Percentiles rank a stretch among this genome's conserved stretches.
phyloP scores from a whole-genome alignment of 768 basidiomycete species.

The Lentinula guzmanii region DNA sequence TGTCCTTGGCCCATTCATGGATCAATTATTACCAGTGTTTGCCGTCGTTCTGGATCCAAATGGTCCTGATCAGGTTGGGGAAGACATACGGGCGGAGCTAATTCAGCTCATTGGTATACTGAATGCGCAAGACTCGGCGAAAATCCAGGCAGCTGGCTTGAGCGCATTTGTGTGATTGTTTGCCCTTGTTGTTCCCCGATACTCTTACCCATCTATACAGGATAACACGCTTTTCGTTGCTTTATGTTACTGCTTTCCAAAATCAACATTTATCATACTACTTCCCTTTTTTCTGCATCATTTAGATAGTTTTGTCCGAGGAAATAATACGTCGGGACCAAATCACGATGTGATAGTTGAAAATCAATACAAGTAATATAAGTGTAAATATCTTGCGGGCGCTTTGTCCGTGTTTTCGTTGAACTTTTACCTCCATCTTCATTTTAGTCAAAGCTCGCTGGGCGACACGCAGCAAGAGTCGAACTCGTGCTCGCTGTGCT shows the following conservation, averaged over 20 bases:
- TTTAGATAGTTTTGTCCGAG: background rate
- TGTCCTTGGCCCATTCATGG: slow-evolving; percentile 68
- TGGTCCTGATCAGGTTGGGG: slow-evolving; percentile 69
- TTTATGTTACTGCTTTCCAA: background rate
- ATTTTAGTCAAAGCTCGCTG: slow-evolving; percentile 40
- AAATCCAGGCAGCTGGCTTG: slow-evolving; percentile 78
- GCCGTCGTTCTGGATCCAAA: slow-evolving; percentile 76
- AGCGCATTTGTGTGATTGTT: slow-evolving; percentile 43
- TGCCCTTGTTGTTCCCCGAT: slow-evolving; percentile 9
- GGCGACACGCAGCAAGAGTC: slow-evolving; percentile 32
- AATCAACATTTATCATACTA: background rate
- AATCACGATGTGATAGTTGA: slow-evolving; percentile 9
- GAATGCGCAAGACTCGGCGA: slow-evolving; percentile 68
- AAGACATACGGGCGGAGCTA: slow-evolving; percentile 72
- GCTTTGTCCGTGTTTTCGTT: background rate
- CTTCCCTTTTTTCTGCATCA: background rate
- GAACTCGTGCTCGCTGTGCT: slow-evolving; percentile 8
- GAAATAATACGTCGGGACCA: background rate
- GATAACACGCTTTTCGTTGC: background rate
- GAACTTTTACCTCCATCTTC: background rate
- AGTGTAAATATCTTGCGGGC: no score
- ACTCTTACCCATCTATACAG: slow-evolving; percentile 1
- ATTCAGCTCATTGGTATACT: slow-evolving; percentile 68
- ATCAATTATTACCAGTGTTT: slow-evolving; percentile 75
- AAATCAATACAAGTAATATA: no score